phyloP scores from a whole-genome alignment of 257 asterid genomes.

The Leptodermis oblonga region DNA sequence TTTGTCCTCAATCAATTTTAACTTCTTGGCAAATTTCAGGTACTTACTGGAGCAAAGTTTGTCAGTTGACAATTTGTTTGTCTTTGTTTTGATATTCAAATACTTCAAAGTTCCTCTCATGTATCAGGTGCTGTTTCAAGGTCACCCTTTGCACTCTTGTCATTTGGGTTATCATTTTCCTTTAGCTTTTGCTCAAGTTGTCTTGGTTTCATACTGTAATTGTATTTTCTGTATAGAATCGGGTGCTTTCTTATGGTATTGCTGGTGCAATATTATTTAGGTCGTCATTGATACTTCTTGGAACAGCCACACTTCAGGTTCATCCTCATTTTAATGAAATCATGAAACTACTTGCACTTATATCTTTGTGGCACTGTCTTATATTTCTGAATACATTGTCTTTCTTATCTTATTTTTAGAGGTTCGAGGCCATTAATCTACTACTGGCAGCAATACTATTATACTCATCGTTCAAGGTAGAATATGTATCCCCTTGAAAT shows the following conservation, averaged over 20 bases:
- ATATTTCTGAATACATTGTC: slow-evolving; percentile 19
- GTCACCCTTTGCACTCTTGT: slow-evolving; percentile 16
- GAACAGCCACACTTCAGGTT: slow-evolving; percentile 97
- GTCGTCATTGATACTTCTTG: slow-evolving; percentile 79
- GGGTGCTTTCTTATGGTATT: slow-evolving; percentile 95
- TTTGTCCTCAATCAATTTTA: neutral
- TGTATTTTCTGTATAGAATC: slow-evolving; percentile 43
- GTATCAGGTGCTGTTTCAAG: slow-evolving; percentile 63
- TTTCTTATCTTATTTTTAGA: slow-evolving; percentile 39
- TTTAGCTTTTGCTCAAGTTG: slow-evolving; percentile 14
- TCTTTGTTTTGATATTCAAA: slow-evolving; percentile 87
- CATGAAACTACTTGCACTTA: neutral
- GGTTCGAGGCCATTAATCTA: slow-evolving; percentile 73
- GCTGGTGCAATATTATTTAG: slow-evolving; percentile 92
- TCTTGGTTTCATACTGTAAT: slow-evolving; percentile 14
- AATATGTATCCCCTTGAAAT: neutral
- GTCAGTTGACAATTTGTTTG: slow-evolving; percentile 96
- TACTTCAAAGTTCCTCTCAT: slow-evolving; percentile 82
- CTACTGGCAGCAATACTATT: slow-evolving; percentile 72
- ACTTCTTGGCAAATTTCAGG: slow-evolving; percentile 38
- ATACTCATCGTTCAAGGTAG: slow-evolving; percentile 92
- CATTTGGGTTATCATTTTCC: slow-evolving; percentile 13
- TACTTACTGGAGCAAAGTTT: slow-evolving; percentile 94
- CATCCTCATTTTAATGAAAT: slow-evolving; percentile 16
- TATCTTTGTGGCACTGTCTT: slow-evolving; percentile 14